Conservation (phyloP, 345 rosid genomes). For the Dimocarpus longan region DNA sequence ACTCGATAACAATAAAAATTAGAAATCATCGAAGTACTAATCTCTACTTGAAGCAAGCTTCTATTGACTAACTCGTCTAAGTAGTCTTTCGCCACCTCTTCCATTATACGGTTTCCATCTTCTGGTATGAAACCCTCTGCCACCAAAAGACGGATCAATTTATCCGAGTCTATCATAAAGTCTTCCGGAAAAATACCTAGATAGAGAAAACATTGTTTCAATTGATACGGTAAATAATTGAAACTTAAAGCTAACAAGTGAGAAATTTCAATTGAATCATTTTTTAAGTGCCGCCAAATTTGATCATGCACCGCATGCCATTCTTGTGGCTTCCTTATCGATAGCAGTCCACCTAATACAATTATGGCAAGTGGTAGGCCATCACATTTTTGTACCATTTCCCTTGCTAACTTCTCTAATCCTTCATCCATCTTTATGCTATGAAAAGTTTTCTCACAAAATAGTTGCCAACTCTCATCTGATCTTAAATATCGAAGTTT, state of each 20-base stretch:
- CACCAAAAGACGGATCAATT: slow-evolving; percentile 27
- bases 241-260: slow-evolving; percentile 36
- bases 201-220: slow-evolving; percentile 36
- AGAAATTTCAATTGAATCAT: slow-evolving; percentile 21
- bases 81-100: slow-evolving; percentile 28
- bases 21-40: no score
- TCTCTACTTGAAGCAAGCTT: no score
- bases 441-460: slow-evolving; percentile 4
- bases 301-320: no score
- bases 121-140: slow-evolving; percentile 29
- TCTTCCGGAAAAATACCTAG: slow-evolving; percentile 35
- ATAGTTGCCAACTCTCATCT: background rate
- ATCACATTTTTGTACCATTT: slow-evolving; percentile 21
- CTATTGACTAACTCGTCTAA: background rate
- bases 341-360: slow-evolving; percentile 17
- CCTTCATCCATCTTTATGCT: background rate
- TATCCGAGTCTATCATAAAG: slow-evolving; percentile 7
- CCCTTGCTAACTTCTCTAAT: background rate
- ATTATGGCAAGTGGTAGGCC: slow-evolving; percentile 27
- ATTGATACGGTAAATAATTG: slow-evolving; percentile 27
- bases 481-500: slow-evolving; percentile 13
- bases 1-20: no score
- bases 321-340: slow-evolving; percentile 11
- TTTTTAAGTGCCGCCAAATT: background rate
- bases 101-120: slow-evolving; percentile 23